Base-by-base conservation (phyloP, 495 filamentous ascomycete species). In the Saxophila tyrrhenica region DNA sequence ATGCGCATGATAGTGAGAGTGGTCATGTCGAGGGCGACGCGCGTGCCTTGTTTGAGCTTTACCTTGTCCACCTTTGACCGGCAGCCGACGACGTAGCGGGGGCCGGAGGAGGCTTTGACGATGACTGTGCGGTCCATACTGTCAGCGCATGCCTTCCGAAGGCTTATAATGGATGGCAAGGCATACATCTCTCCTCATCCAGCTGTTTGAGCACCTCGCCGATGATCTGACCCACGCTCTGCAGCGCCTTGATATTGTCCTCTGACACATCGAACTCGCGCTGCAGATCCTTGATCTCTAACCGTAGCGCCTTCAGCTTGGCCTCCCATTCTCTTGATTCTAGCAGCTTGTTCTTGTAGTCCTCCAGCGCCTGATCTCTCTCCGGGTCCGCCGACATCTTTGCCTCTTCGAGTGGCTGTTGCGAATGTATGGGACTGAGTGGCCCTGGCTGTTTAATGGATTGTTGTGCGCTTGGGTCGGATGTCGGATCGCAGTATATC, bases 1-100 rank as follows among this genome's bases (percentile, higher is more conserved):
- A 99, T 99, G 55, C 94, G 87, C 94, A 99, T 99, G 70, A 99
- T 99, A 24, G 94, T 99, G 57, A 99, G 83, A 16, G 94, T 99
- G 38, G 94, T 99, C 94, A 99, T 99, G 68, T 99, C 94, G 51
- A 99, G 86, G 42, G 94, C 92, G 55, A 99, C 94, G 62, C 94
- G 89, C 2, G 90, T 95, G 58, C 94, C 94, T 72, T 99, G 94
- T 76, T 96, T 96, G 62, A 99, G 75, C 75, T 95, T 95, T 51
- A 75, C 72, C 69, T 94, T 96, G 71, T 97, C 92, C 61, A 99
- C 92, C 71, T 97, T 97, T 35, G 89, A 95, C 52, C 94, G 83
- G 74, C 94, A 99, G 49, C 94, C 94, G 65, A 99, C 94, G 46
- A 99, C 94, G 70, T 99, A 99, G 65, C 94, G 83, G 48, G 94